Conservation (phyloP, 208 protist species). For the Acanthamoeba sp. region DNA sequence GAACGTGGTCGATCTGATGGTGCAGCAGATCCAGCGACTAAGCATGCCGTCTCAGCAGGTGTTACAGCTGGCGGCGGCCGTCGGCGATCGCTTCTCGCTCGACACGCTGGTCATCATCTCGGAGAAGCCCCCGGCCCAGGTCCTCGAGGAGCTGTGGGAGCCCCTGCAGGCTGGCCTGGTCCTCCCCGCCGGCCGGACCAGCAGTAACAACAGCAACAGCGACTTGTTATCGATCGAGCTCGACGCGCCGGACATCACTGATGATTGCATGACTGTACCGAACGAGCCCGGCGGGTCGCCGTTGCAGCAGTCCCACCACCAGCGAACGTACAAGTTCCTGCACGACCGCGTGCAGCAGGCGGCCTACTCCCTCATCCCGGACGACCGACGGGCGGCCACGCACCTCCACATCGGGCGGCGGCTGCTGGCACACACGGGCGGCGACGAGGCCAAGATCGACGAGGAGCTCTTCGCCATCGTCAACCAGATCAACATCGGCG, state of each 20-base stretch:
- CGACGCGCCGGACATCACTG: not conserved
- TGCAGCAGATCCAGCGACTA: slow-evolving; percentile 47
- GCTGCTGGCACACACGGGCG: slow-evolving; percentile 45
- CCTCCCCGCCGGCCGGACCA: not conserved
- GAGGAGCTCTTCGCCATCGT: slow-evolving; percentile 67
- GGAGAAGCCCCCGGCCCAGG: not conserved
- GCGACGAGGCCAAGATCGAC: slow-evolving; percentile 48
- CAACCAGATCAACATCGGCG: slow-evolving; percentile 67
- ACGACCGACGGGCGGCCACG: not conserved
- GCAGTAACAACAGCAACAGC: not conserved
- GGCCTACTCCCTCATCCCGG: slow-evolving; percentile 69
- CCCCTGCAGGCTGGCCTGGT: slow-evolving; percentile 63
- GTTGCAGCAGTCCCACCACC: not conserved
- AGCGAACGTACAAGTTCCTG: not conserved
- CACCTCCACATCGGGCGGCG: slow-evolving; percentile 60
- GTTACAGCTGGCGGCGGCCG: slow-evolving; percentile 42
- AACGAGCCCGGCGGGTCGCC: not conserved
- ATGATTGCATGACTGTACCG: slow-evolving; percentile 1
- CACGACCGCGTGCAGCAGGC: slow-evolving; percentile 74
- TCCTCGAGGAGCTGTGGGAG: not conserved
- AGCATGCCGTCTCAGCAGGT: not conserved
- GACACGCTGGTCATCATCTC: slow-evolving; percentile 18
- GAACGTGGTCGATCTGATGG: slow-evolving; percentile 73
- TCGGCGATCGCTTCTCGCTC: slow-evolving; percentile 61
- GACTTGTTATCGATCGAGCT: not conserved